Evolutionary conservation across 139 green algal genomes (phyloP).

Genomic region (Yamagishiella unicocca): DNA sequence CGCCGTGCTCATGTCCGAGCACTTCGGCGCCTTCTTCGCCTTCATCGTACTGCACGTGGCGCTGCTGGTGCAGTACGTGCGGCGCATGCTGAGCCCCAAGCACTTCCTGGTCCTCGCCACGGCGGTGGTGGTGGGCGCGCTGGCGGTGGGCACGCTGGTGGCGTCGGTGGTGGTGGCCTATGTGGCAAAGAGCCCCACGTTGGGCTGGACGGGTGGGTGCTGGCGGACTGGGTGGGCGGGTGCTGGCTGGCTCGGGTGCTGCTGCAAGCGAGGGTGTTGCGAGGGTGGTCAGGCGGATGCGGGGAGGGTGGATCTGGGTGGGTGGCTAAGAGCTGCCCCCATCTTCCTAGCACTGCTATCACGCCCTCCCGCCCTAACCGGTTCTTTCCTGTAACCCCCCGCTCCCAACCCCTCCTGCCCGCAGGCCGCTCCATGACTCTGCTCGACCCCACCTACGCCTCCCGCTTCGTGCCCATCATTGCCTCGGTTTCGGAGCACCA

Average conservation of each 20-base stretch:
- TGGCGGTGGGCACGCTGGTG: constrained; percentile 55
- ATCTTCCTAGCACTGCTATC: neutral
- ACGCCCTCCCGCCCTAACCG: neutral
- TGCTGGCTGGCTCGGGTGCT: too few relatives aligned
- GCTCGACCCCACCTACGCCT: constrained; percentile 97
- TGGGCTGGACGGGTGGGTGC: constrained; percentile 91
- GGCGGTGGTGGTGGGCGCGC: constrained; percentile 63
- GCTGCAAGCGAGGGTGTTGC: too few relatives aligned
- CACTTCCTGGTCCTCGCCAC: constrained; percentile 26
- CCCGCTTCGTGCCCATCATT: constrained; percentile 98
- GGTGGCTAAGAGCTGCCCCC: too few relatives aligned
- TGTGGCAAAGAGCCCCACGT: constrained; percentile 89
- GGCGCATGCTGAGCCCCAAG: constrained; percentile 47
- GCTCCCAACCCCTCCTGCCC: neutral
- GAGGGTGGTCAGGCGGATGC: too few relatives aligned
- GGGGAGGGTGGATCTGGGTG: too few relatives aligned
- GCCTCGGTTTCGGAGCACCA: constrained; percentile 94
- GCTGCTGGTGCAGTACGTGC: constrained; percentile 77
- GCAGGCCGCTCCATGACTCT: constrained; percentile 89
- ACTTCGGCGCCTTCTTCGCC: constrained; percentile 95
- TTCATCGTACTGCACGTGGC: constrained; percentile 84
- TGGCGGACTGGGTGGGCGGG: neutral
- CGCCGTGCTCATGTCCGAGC: constrained; percentile 94
- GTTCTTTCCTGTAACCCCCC: too few relatives aligned
- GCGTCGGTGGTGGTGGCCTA: constrained; percentile 78